phyloP scores from a whole-genome alignment of 805 yeast genomes.

The Saturnispora diversa region DNA sequence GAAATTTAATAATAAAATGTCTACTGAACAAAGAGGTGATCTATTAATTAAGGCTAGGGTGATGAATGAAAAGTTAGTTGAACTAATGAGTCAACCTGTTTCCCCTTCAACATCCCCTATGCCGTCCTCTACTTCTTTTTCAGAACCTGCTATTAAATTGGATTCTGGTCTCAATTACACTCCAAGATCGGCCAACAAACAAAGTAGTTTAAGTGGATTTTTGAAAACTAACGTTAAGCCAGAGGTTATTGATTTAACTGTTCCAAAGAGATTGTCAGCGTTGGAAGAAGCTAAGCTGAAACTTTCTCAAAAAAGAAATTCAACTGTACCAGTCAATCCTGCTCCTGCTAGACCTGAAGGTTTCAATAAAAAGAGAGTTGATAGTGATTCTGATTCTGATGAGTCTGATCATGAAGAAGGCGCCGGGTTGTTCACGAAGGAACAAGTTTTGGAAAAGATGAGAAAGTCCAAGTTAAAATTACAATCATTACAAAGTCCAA shows the following conservation, averaged over 20 bases:
- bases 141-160: constrained; percentile 10
- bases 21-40: constrained; percentile 56
- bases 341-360: constrained; percentile 50
- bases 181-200: constrained; percentile 13
- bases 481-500: constrained; percentile 25
- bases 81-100: constrained; percentile 38
- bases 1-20: constrained; percentile 60
- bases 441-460: constrained; percentile 27
- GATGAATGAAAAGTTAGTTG: constrained; percentile 48
- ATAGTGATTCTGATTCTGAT: constrained; percentile 32
- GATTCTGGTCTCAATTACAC: constrained; percentile 12
- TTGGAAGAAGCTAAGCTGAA: constrained; percentile 15
- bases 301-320: constrained; percentile 2
- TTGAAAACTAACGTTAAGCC: constrained; percentile 15
- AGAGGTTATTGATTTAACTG: constrained; percentile 10
- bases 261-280: constrained; percentile 11
- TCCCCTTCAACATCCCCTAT: constrained; percentile 26
- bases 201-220: constrained; percentile 21
- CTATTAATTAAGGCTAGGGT: constrained; percentile 53
- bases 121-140: constrained; percentile 3
- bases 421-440: constrained; percentile 37
- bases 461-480: constrained; percentile 21
- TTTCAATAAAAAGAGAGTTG: constrained; percentile 30
- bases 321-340: constrained; percentile 27
- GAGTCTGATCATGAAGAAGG: constrained; percentile 31